Base-by-base conservation (phyloP, 352 stramenopile species). In the Sclerospora graminicola region DNA sequence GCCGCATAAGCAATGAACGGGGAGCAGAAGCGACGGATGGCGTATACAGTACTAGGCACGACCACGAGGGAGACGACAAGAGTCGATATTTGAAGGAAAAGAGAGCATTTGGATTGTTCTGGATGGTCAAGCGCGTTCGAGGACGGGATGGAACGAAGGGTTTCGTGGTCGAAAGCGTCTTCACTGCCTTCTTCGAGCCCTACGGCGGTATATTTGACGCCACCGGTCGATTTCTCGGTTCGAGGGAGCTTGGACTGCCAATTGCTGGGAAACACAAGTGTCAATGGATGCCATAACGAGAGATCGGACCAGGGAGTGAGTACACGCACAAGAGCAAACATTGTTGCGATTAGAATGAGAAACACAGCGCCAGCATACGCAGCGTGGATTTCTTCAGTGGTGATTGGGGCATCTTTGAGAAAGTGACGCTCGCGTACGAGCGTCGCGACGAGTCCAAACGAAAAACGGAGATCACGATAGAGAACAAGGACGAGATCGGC, bases 401-500 rank as follows among this genome's bases (percentile, higher is more conserved):
- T 55, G 7, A 63, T 68, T 4, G 56, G 54, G 8, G 48, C 60
- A 30, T 52, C 57, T 35, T 57, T 62, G 10, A 64, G 41, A 38
- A 69, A 57, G 23, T 60, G n/a, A 38, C 46, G 30, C 59, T 66
- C 45, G 54, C 46, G 28, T 8, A 55, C 44, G 23, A 55, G 31
- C 27, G 51, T 60, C 5, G 40, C 46, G 21, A 58, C 29, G 0
- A 65, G 57, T 11, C 66, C 63, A 9, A 69, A 54, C 31, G 60
- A 66, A 41, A 77, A 69, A 8, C 69, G 57, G 38, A 63, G 58
- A 10, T 69, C 30, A 0, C 54, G 54, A 2, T 54, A 60, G 1
- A 63, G 44, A 14, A 79, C 34, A 13, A 77, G 46, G 36, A 75
- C 14, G 47, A 63, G 40, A 38, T 79, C 66, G 2, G 54, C 49